Evolutionary conservation across 176 grass and related monocot genomes (phyloP).

Genomic region (Triticum timopheevii): DNA sequence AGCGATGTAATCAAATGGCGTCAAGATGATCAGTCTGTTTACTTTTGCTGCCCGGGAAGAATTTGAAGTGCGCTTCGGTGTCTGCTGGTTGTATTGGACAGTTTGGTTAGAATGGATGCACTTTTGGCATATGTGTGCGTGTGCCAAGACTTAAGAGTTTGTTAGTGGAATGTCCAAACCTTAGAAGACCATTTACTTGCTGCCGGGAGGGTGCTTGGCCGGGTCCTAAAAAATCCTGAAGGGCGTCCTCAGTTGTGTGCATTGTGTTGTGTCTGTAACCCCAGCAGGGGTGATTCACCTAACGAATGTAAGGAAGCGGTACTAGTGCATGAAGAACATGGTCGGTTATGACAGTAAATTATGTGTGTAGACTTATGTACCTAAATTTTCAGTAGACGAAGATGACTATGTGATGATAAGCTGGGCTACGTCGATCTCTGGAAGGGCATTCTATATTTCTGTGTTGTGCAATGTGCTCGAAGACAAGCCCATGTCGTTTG

Average conservation of each 20-base stretch:
- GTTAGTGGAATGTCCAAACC: no score
- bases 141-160: not conserved
- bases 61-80: not conserved
- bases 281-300: not conserved
- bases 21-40: not conserved
- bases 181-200: no score
- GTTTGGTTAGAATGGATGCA: not conserved
- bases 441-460: no score
- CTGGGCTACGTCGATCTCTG: no score
- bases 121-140: not conserved
- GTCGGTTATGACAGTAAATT: no score
- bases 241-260: not conserved
- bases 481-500: no score
- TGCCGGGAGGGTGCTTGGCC: no score
- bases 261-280: not conserved
- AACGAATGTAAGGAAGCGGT: not conserved
- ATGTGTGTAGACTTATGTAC: no score
- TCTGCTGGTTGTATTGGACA: not conserved
- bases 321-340: not conserved
- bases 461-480: no score
- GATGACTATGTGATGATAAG: no score
- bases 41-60: not conserved
- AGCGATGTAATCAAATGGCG: not conserved
- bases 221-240: no score
- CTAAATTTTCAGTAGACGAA: no score